Base-by-base conservation (phyloP, 2,329 filamentous ascomycete genomes). In the Venturia nashicola region DNA sequence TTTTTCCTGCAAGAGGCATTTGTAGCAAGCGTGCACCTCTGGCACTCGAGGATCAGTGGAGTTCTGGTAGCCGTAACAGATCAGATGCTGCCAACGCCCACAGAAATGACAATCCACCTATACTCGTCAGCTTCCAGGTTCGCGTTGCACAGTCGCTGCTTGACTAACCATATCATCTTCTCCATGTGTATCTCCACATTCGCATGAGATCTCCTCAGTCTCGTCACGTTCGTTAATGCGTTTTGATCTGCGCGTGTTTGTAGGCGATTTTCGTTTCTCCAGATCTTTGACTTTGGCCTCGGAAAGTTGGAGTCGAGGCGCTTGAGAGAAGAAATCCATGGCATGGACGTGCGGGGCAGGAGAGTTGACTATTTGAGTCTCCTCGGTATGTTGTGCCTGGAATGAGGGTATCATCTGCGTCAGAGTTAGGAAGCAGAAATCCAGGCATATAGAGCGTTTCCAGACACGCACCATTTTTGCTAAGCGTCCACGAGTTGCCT, bases 81-180 rank as follows among this genome's bases (percentile, higher is more conserved):
- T 68, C 34, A 75, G 63, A 70, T 81, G 79, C 66, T 81, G 79
- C 68, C 73, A 76, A 11, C 71, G 76, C 44, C 72, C 67, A 67
- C 79, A 81, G 65, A 75, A 78, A 14, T 67, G 65, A 66, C 79
- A 81, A 64, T 73, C 62, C n/a, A 79, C 68, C 78, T 80, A 57
- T 36, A 12, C 14, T 23, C 20, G 18, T 55, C 12, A 55, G 46
- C 23, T 20, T 40, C 4, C 32, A 23, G 34, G 8, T 23, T 18
- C 3, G 27, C n/a, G 36, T 32, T 5, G 36, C 20, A 23, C 57
- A 27, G 6, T 18, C 8, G 48, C 20, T 20, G 20, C 16, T 51
- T 62, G 11, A 51, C 73, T 67, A 68, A 79, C 78, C 77, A 78
- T 78, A 20, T 71, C 71, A 61, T 66, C 69, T 61, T 79, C 76